phyloP scores from a whole-genome alignment of 1,284 basidiomycete genomes.

The Clitocybe nebularis region DNA sequence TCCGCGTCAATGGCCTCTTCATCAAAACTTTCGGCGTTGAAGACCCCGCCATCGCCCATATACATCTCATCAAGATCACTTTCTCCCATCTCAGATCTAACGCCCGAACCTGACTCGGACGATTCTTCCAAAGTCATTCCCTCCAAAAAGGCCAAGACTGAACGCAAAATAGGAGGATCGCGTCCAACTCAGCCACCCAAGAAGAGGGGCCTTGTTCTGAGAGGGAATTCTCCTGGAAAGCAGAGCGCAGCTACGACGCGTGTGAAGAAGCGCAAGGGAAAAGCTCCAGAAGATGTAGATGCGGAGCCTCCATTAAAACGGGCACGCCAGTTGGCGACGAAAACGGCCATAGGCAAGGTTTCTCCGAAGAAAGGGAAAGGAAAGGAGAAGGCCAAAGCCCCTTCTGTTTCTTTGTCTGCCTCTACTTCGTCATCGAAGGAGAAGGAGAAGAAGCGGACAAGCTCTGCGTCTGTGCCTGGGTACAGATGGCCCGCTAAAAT shows the following conservation, averaged over 20 bases:
- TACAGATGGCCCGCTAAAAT: constrained; percentile 17
- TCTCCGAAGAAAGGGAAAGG: constrained; percentile 9
- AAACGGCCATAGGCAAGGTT: background rate
- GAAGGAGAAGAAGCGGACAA: constrained; percentile 6
- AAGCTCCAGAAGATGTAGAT: constrained; percentile 8
- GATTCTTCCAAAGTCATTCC: constrained; percentile 8
- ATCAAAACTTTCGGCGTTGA: background rate
- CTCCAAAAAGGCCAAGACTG: constrained; percentile 9
- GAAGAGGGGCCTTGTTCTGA: constrained; percentile 3
- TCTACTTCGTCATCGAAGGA: background rate
- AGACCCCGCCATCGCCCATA: constrained; percentile 9
- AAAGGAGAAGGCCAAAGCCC: constrained; percentile 2
- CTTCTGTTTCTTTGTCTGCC: too few species aligned
- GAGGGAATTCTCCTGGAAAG: background rate
- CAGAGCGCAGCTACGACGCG: constrained; percentile 23
- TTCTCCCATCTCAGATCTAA: constrained; percentile 13
- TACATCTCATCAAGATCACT: constrained; percentile 15
- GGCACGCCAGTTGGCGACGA: constrained; percentile 13
- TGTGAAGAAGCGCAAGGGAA: constrained; percentile 25
- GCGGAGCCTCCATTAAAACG: constrained; percentile 29
- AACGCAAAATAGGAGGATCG: background rate
- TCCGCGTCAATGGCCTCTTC: background rate
- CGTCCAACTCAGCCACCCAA: background rate
- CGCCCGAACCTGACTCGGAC: constrained; percentile 5
- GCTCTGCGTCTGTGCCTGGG: constrained; percentile 2